These are phyloP conservation scores for Kwoniella dendrophila DNA, from an alignment of 768 basidiomycete species.

Conservation along the genomic window DNA sequence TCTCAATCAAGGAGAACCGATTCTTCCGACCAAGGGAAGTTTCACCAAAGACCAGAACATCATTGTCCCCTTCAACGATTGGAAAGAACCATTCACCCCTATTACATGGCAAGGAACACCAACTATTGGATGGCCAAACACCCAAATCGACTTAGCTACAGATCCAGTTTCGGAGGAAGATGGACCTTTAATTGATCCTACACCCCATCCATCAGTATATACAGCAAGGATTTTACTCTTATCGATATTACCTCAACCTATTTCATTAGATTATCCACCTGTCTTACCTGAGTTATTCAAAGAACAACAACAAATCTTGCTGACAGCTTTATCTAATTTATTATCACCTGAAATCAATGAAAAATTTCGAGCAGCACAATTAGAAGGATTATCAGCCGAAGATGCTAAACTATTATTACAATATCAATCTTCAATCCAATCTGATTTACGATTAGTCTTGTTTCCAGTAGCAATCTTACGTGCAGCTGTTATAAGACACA, in stretches of 20 bases:
- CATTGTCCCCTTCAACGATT: slow-evolving; percentile 16
- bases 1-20: background rate
- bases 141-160: slow-evolving; percentile 8
- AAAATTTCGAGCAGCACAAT: slow-evolving; percentile 19
- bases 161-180: background rate
- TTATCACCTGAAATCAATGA: slow-evolving; percentile 11
- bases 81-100: background rate
- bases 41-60: slow-evolving; percentile 17
- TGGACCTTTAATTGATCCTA: background rate
- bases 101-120: slow-evolving; percentile 8
- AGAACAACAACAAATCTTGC: slow-evolving; percentile 25
- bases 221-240: slow-evolving; percentile 28
- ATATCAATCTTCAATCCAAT: slow-evolving; percentile 18
- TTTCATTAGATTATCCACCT: slow-evolving; percentile 14
- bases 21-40: no score
- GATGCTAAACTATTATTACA: slow-evolving; percentile 25
- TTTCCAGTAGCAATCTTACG: slow-evolving; percentile 38
- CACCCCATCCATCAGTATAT: slow-evolving; percentile 24
- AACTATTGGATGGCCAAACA: slow-evolving; percentile 5
- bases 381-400: slow-evolving; percentile 16
- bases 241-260: slow-evolving; percentile 18
- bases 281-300: slow-evolving; percentile 22
- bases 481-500: slow-evolving; percentile 14
- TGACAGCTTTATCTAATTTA: slow-evolving; percentile 32
- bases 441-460: slow-evolving; percentile 28